Conservation (phyloP, 164 flowering plant species). For the Magnolia officinalis region DNA sequence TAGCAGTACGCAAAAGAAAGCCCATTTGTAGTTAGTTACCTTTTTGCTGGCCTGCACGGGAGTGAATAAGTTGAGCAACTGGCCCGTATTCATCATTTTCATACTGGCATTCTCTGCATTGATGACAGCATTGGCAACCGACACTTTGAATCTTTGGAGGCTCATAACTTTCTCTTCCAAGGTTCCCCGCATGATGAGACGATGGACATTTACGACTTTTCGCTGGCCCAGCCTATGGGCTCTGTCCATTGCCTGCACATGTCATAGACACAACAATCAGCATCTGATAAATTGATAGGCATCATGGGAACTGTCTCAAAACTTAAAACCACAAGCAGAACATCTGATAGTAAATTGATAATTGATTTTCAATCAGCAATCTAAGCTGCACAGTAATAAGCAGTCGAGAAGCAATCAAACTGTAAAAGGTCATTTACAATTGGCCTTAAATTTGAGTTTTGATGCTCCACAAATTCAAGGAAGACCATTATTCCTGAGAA, state of each 20-base stretch:
- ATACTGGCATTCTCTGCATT: slow-evolving; percentile 95
- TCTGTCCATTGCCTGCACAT: slow-evolving; percentile 95
- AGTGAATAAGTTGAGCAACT: slow-evolving; percentile 92
- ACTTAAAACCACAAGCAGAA: no score
- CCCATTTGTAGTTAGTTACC: slow-evolving; percentile 32
- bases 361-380: no score
- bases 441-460: slow-evolving; percentile 71
- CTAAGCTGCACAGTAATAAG: no score
- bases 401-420: no score
- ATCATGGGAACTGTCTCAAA: no score
- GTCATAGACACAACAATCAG: background rate
- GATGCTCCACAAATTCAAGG: no score
- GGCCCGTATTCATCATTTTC: slow-evolving; percentile 96
- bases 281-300: background rate
- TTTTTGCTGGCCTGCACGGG: slow-evolving; percentile 59
- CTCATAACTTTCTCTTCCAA: slow-evolving; percentile 98
- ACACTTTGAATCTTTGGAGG: slow-evolving; percentile 88
- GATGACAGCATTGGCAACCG: slow-evolving; percentile 86
- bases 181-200: slow-evolving; percentile 96
- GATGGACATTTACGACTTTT: slow-evolving; percentile 92
- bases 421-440: slow-evolving; percentile 78
- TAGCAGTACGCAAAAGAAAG: background rate
- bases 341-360: no score
- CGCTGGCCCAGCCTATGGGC: slow-evolving; percentile 94
- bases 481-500: no score